A percentile compares a stretch with the other conserved stretches of the same genome.
These are phyloP conservation scores for Waitea zeae DNA, from an alignment of 1,284 basidiomycete species.

Conservation along the genomic window DNA sequence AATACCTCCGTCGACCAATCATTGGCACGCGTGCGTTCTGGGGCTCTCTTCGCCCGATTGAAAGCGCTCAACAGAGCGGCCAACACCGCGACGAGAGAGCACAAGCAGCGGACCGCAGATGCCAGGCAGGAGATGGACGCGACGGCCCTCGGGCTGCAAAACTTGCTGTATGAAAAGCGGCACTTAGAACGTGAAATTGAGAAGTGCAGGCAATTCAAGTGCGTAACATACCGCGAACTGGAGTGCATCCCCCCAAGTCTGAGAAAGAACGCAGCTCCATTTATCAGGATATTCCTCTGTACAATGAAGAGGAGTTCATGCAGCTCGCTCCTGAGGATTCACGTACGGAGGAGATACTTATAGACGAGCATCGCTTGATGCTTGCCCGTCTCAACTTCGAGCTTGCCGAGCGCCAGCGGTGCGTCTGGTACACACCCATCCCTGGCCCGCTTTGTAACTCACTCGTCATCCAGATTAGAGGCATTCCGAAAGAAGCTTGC, in stretches of 20 bases:
- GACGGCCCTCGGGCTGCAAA: constrained; percentile 64
- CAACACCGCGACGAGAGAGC: constrained; percentile 46
- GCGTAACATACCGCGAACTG: too few species aligned
- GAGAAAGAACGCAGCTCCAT: too few species aligned
- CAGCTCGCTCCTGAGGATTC: constrained; percentile 48
- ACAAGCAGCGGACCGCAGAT: constrained; percentile 57
- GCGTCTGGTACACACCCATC: constrained; percentile 8
- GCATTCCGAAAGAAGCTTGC: constrained; percentile 43
- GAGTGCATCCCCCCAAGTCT: too few species aligned
- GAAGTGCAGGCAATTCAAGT: constrained; percentile 78
- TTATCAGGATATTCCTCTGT: constrained; percentile 64
- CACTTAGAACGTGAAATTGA: constrained; percentile 76
- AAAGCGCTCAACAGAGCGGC: constrained; percentile 59
- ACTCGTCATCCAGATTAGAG: constrained; percentile 33
- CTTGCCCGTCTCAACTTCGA: constrained; percentile 69
- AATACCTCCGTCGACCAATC: constrained; percentile 28
- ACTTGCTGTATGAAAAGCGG: constrained; percentile 66
- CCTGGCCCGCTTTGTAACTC: constrained; percentile 5
- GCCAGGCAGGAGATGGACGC: constrained; percentile 71
- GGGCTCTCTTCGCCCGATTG: constrained; percentile 56
- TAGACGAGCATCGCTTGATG: constrained; percentile 63
- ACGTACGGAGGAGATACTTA: constrained; percentile 35
- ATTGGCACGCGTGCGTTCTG: constrained; percentile 40
- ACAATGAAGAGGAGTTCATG: constrained; percentile 47
- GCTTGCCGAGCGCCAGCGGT: constrained; percentile 68